Base-by-base conservation (phyloP, 2,329 filamentous ascomycete species). In the Aspergillus vadensis region DNA sequence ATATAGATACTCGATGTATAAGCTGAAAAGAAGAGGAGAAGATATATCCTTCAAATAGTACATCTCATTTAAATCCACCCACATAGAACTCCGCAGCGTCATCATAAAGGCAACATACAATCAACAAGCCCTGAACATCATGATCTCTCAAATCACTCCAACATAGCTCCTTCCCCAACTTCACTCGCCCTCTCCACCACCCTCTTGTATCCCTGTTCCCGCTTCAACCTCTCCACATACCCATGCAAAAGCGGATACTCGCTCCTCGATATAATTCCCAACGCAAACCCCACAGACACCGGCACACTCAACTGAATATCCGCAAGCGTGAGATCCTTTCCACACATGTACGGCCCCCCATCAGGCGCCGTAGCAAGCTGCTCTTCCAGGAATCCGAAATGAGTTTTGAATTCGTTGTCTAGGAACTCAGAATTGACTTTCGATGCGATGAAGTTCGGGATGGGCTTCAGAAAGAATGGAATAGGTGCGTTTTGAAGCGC, bases 391-490 rank as follows among this genome's bases (percentile, higher is more conserved):
- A 81, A 82, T 4, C 70, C 66, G 53, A 80, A 77, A 48, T 81
- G 76, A 7, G 72, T 70, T 7, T 74, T 69, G 12, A 81, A 65
- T 38, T 81, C 80, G 17, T 72, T 74, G 6, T 69, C 63, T 10
- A 81, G 64, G 61, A 77, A 81, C 9, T 67, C 67, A 4, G 72
- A 65, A 36, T 79, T 74, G 23, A 82, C 72, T 50, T 75, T 75
- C 30, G 74, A 72, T 6, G 83, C 83, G 23, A 91, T 81, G 6
- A 79, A 76, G 5, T 76, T 75, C 12, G 86, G 86, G 62, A 91
- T 80, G 2, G 87, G 87, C 64, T 84, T 86, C 69, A 91, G 78
- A 79, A 91, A 89, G 81, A 90, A 91, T 0, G 88, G 88, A 0
- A 88, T 82, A 0, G 85, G 81, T 0, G 84, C 78, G 19, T 77